Evolutionary conservation across 129 eudicot species (phyloP).

Genomic region (sunflower (Helianthus annuus)): DNA sequence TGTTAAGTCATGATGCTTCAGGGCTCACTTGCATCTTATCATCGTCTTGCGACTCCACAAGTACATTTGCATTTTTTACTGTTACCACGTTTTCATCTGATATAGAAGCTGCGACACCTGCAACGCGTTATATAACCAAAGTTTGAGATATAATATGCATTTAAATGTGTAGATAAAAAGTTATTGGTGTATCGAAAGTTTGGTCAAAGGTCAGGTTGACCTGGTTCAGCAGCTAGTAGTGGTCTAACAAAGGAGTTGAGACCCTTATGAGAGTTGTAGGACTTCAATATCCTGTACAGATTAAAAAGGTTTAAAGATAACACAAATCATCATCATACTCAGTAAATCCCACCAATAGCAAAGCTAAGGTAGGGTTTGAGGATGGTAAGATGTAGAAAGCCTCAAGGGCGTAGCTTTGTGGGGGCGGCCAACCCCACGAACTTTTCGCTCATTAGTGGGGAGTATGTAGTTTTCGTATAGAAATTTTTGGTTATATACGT

Average conservation of each 20-base stretch:
- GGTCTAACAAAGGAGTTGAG: constrained; percentile 45
- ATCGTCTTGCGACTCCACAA: constrained; percentile 71
- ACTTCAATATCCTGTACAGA: constrained; percentile 41
- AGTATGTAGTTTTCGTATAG: too few species aligned
- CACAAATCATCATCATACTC: not conserved
- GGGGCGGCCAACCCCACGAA: too few species aligned
- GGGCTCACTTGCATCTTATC: constrained; percentile 74
- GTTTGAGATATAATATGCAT: not conserved
- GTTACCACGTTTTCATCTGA: constrained; percentile 50
- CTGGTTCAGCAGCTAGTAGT: constrained; percentile 65
- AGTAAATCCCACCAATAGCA: too few species aligned
- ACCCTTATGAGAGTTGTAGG: constrained; percentile 24
- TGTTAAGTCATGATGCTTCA: constrained; percentile 27
- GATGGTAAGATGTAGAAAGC: too few species aligned
- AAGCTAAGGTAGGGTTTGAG: too few species aligned
- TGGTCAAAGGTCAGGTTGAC: constrained; percentile 36
- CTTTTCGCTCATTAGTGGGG: too few species aligned
- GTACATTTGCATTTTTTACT: constrained; percentile 55
- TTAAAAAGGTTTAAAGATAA: not conserved
- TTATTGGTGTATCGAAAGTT: constrained; percentile 2
- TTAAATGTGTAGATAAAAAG: not conserved
- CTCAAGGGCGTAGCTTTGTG: too few species aligned
- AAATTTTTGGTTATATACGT: too few species aligned
- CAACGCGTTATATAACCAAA: constrained; percentile 21
- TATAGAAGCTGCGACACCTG: constrained; percentile 77